phyloP scores from a whole-genome alignment of 1,284 basidiomycete species.

The Austroboletus novae-zelandiae region DNA sequence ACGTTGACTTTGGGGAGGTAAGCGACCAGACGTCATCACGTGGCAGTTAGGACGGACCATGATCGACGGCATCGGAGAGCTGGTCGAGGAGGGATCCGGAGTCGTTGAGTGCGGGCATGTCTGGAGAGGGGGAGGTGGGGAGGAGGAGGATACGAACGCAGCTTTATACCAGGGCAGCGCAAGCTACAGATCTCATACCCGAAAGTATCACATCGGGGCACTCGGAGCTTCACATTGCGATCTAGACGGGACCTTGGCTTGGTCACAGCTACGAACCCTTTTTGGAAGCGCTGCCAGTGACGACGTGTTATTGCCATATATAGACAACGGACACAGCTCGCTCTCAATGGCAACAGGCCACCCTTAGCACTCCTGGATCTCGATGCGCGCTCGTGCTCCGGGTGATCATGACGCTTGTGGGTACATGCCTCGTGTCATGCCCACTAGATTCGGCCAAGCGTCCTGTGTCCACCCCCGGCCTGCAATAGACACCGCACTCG shows the following conservation, averaged over 20 bases:
- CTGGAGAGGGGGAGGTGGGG: background rate
- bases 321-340: constrained; percentile 3
- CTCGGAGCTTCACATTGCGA: constrained; percentile 21
- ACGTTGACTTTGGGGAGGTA: constrained; percentile 53
- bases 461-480: constrained; percentile 5
- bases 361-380: constrained; percentile 14
- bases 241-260: constrained; percentile 5
- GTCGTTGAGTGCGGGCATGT: constrained; percentile 27
- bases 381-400: constrained; percentile 11
- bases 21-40: background rate
- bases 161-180: constrained; percentile 21
- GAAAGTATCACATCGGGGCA: constrained; percentile 18
- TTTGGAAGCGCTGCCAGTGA: constrained; percentile 13
- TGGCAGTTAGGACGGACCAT: constrained; percentile 44
- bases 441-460: constrained; percentile 4
- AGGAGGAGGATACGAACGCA: background rate
- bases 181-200: constrained; percentile 5
- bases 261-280: constrained; percentile 9
- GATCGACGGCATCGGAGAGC: constrained; percentile 75
- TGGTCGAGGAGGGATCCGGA: constrained; percentile 50
- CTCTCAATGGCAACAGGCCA: constrained; percentile 9
- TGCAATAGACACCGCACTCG: constrained; percentile 7
- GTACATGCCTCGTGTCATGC: constrained; percentile 9
- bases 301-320: constrained; percentile 12
- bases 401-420: constrained; percentile 20